These are phyloP conservation scores for Candida pseudofarinosa DNA, from an alignment of 805 yeast genomes.

Conservation along the genomic window DNA sequence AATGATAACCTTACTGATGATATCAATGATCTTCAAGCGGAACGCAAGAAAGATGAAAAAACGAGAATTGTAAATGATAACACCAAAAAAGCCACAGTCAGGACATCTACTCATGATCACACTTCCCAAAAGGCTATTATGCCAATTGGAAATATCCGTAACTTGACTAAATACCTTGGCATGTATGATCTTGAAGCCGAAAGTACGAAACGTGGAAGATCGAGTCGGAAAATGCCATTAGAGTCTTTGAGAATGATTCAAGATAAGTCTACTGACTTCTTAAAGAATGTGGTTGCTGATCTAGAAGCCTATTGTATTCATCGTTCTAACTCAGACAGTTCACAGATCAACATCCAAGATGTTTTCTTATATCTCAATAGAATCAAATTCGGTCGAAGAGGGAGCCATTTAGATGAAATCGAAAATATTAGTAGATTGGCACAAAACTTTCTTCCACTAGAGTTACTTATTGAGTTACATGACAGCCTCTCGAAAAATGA, in stretches of 20 bases:
- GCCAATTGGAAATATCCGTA: not conserved
- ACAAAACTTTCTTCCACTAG: conserved; percentile 32
- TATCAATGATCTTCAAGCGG: not conserved
- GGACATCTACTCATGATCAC: not conserved
- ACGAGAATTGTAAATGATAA: not conserved
- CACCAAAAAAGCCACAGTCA: not conserved
- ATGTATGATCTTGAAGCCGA: not conserved
- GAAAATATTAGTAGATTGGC: conserved; percentile 30
- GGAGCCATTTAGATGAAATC: conserved; percentile 11
- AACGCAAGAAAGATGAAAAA: not conserved
- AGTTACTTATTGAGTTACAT: conserved; percentile 28
- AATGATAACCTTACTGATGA: not conserved
- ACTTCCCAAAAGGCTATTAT: not conserved
- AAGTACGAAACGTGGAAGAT: not conserved
- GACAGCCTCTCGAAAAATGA: conserved; percentile 13
- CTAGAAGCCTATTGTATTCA: conserved; percentile 35
- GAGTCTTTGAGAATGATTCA: conserved; percentile 12
- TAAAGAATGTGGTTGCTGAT: conserved; percentile 27
- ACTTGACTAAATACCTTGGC: not conserved
- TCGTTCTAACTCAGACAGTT: conserved; percentile 15
- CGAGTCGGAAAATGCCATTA: not conserved
- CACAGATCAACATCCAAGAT: conserved; percentile 28
- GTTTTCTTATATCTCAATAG: conserved; percentile 32
- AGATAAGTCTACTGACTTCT: conserved; percentile 27
- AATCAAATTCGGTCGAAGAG: conserved; percentile 17